Base-by-base conservation (phyloP, 495 filamentous ascomycete genomes). In the Hyaloscypha hepaticicola region DNA sequence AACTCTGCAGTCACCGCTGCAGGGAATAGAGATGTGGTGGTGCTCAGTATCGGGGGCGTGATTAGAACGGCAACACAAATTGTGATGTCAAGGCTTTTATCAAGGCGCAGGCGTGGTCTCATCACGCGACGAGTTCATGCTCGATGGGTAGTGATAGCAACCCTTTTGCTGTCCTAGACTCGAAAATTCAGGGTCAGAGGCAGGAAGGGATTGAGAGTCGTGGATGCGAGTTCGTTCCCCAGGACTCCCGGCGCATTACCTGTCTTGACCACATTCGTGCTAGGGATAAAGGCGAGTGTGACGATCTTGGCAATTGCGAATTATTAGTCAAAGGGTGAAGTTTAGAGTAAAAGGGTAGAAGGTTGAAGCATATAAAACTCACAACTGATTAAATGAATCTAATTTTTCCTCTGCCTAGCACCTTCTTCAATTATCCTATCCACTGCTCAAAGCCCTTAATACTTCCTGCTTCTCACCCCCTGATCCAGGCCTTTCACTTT, bases 161-260 rank as follows among this genome's bases (percentile, higher is more conserved):
- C 63, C 71, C 77, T 14, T 75, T 81, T 69, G 85, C 85, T 1
- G 85, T 87, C 21, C 60, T 89, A 56, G 85, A 88, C 68, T 73
- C 76, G 1, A 76, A n/a, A 80, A 65, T 86, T 88, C 67, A 69
- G 82, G 0, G 85, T 89, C 3, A 76, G 83, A 21, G 82, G 83
- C 0, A 78, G 83, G 0, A 73, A 78, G 21, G 78, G 83, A 6
- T 66, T 88, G 67, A 76, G 87, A 60, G 85, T 88, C 16, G 85
- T 88, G 0, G 87, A 88, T 73, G 87, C 84, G 19, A 82, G 78
- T 8, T 78, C 82, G 9, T 87, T 80, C 59, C 84, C 85, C 5
- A 74, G 75, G 65, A 83, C 85, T 50, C 84, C 83, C 9, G 85
- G 86, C 0, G 79, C 77, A 8, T 88, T 82, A 60, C 82, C 82